phyloP scores from a whole-genome alignment of 192 early-diverging fungal genomes.

The Backusella mclennaniae region DNA sequence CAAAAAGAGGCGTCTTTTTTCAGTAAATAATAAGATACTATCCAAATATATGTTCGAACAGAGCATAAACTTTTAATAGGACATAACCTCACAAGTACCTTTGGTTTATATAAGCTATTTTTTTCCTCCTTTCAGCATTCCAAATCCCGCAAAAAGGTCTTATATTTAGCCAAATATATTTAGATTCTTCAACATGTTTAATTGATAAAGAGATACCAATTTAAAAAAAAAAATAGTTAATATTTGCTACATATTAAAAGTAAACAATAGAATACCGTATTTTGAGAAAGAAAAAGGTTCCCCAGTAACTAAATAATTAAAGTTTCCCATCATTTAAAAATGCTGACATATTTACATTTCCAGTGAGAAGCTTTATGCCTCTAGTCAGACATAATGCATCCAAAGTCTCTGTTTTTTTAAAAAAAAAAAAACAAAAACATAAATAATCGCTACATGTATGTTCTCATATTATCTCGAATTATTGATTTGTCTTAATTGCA shows the following conservation, averaged over 20 bases:
- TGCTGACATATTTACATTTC: not conserved
- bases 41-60: not conserved
- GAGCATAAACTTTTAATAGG: not conserved
- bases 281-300: not conserved
- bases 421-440: not conserved
- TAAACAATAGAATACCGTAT: not conserved
- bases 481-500: not conserved
- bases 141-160: not conserved
- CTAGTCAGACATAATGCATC: no score
- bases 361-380: not conserved
- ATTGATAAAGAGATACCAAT: not conserved
- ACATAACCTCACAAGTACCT: not conserved
- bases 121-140: not conserved
- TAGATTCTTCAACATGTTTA: not conserved
- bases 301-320: not conserved
- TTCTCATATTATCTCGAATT: not conserved
- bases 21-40: no score
- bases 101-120: not conserved
- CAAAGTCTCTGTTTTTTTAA: no score
- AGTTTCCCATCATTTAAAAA: not conserved
- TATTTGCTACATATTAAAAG: not conserved
- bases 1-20: not conserved
- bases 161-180: not conserved
- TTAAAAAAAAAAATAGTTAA: not conserved
- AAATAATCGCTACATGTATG: not conserved